phyloP scores from a whole-genome alignment of 75 land plant genomes.

The Cunninghamia lanceolata region DNA sequence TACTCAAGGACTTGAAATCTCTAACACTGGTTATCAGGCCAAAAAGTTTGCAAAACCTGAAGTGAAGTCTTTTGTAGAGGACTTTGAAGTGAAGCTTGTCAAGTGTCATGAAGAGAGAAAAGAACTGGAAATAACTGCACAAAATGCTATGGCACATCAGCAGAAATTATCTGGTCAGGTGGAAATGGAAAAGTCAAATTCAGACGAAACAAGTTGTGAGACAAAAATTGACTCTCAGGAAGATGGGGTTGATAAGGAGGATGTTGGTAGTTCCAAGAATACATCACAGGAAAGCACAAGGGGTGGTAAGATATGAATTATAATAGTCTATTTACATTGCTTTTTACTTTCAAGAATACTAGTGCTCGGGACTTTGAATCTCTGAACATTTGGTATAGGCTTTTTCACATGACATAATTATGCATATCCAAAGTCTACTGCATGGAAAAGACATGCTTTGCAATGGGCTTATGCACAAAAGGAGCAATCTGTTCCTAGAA shows the following conservation, averaged over 20 bases:
- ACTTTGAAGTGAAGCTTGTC: conserved; percentile 82
- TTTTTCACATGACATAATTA: not conserved
- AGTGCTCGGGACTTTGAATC: not conserved
- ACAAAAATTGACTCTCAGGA: conserved; percentile 3
- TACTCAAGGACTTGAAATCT: not conserved
- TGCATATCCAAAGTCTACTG: not conserved
- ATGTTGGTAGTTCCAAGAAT: not conserved
- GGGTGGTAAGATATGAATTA: not conserved
- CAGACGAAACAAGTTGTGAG: conserved; percentile 1
- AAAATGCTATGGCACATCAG: conserved; percentile 75
- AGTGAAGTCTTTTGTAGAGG: conserved; percentile 71
- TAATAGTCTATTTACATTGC: not conserved
- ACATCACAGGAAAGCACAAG: not conserved
- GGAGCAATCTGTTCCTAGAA: not conserved
- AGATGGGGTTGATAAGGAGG: conserved; percentile 4
- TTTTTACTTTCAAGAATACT: not conserved
- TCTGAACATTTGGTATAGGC: not conserved
- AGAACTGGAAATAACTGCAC: conserved; percentile 74
- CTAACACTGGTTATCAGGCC: conserved; percentile 34
- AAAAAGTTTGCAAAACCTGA: conserved; percentile 95
- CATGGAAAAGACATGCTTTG: not conserved
- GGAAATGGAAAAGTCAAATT: not conserved
- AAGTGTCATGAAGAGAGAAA: conserved; percentile 71
- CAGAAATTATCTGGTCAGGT: conserved; percentile 35
- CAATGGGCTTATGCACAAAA: not conserved